Conservation (phyloP, 2,329 filamentous ascomycete species). For the Fusarium decemcellulare region DNA sequence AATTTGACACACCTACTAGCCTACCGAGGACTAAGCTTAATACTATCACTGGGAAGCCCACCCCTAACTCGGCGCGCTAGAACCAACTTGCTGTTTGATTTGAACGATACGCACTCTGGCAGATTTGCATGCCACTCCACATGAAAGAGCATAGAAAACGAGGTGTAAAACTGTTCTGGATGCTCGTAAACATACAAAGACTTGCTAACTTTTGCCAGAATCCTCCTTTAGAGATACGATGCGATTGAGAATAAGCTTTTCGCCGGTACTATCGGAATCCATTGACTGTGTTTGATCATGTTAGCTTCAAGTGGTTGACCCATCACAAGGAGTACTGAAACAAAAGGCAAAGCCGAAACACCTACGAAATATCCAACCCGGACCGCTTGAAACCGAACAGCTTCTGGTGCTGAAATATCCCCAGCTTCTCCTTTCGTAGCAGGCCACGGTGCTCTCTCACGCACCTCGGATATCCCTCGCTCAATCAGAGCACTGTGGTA, state of each 20-base stretch:
- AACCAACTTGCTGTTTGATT: too few relatives aligned
- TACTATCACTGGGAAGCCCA: too few relatives aligned
- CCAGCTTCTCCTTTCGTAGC: conserved; percentile 80
- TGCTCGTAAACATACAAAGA: too few relatives aligned
- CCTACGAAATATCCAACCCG: conserved; percentile 86
- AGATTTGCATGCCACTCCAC: too few relatives aligned
- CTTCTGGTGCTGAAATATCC: conserved; percentile 74
- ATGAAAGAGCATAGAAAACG: too few relatives aligned
- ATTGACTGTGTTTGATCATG: conserved; percentile 64
- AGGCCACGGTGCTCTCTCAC: conserved; percentile 82
- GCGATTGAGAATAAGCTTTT: conserved; percentile 89
- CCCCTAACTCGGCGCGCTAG: too few relatives aligned
- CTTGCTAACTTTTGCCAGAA: conserved; percentile 68
- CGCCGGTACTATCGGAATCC: conserved; percentile 83
- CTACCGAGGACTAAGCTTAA: too few relatives aligned
- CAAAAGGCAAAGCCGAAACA: conserved; percentile 17
- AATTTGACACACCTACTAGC: too few relatives aligned
- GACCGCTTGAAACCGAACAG: conserved; percentile 91
- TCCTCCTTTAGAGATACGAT: conserved; percentile 96
- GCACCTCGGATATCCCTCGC: conserved; percentile 84
- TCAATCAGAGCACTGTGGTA: conserved; percentile 86
- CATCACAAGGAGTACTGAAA: too few relatives aligned
- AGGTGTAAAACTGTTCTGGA: too few relatives aligned
- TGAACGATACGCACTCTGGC: too few relatives aligned
- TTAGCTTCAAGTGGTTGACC: too few relatives aligned